Evolutionary conservation across 1,139 yeast species (phyloP), one percentile per base, ranked within the genome.

Genomic region (Candida freyschussii): DNA sequence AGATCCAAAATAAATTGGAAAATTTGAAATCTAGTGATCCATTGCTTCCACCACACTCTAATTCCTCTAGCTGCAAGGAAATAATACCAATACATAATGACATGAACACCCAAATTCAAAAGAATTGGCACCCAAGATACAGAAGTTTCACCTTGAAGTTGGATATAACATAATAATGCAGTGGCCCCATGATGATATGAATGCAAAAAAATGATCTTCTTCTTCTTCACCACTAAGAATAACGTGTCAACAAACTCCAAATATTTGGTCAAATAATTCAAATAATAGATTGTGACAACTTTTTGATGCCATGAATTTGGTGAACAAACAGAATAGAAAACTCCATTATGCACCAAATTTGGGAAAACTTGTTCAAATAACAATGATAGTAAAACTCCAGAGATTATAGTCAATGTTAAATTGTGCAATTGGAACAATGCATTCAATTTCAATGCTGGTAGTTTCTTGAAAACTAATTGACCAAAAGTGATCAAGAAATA

Each of bases 151-250:
- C 98, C 98, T 43, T 83, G 75, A 54, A 91, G 72, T 66, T 91
- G 98, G 34, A 95, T 83, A 77, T 79, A 91, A 63, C 98, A 91
- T 48, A 91, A 68, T 54, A 91, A 68, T 11, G 97, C 98, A 37
- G 98, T 91, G 46, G 97, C 97, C 41, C 98, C 98, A 57, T 91
- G 98, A 63, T 91, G 98, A 66, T 87, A 91, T 39, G 95, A 86
- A 67, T 91, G 98, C 61, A 91, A 70, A 56, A 89, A 89, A 47
- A 91, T 69, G 55, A 82, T 72, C 60, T 87, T 89, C 69, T 91
- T 91, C 71, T 85, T 82, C 64, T 87, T 85, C 59, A 91, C 71
- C 42, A 91, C 95, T 55, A 91, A 72, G 66, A 91, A 91, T 19
- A 87, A 78, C 17, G 98, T 91, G 63, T 91, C 98, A 39, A 89